Conservation (phyloP, 768 basidiomycete species). For the Hericium coralloides region DNA sequence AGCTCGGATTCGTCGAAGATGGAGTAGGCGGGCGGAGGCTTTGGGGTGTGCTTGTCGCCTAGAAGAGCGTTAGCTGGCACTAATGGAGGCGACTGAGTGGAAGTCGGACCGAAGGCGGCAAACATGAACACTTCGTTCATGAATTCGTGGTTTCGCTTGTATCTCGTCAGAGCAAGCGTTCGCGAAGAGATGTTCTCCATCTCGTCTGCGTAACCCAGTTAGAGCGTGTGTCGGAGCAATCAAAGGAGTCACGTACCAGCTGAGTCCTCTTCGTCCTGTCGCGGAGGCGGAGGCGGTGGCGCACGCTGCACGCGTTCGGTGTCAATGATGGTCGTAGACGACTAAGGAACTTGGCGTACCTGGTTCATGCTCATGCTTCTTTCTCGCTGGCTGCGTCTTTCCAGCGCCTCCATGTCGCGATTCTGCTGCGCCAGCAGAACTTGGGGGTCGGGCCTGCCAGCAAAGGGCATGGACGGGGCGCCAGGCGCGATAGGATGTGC, state of each 20-base stretch:
- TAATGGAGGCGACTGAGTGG: background rate
- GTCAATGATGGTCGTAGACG: background rate
- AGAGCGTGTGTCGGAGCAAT: background rate
- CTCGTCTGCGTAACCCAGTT: constrained; percentile 39
- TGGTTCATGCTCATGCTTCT: constrained; percentile 28
- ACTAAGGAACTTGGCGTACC: background rate
- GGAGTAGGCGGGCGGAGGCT: constrained; percentile 41
- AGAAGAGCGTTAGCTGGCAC: background rate
- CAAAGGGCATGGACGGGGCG: constrained; percentile 2
- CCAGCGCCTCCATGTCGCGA: constrained; percentile 60
- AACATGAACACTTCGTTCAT: constrained; percentile 78
- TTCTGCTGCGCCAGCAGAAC: constrained; percentile 71
- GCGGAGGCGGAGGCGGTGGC: constrained; percentile 7
- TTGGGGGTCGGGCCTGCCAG: constrained; percentile 30
- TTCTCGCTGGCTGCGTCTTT: constrained; percentile 33
- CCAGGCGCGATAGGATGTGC: constrained; percentile 1
- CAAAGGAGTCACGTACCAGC: background rate
- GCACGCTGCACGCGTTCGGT: background rate
- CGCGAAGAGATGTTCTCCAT: constrained; percentile 64
- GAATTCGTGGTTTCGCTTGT: constrained; percentile 72
- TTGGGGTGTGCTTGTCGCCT: constrained; percentile 38
- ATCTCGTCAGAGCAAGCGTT: constrained; percentile 61
- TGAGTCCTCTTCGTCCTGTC: constrained; percentile 14
- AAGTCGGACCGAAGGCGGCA: constrained; percentile 49
- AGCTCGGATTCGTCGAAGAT: constrained; percentile 52